Base-by-base conservation (phyloP, 306 rosid genomes). In the Prunus dulcis region DNA sequence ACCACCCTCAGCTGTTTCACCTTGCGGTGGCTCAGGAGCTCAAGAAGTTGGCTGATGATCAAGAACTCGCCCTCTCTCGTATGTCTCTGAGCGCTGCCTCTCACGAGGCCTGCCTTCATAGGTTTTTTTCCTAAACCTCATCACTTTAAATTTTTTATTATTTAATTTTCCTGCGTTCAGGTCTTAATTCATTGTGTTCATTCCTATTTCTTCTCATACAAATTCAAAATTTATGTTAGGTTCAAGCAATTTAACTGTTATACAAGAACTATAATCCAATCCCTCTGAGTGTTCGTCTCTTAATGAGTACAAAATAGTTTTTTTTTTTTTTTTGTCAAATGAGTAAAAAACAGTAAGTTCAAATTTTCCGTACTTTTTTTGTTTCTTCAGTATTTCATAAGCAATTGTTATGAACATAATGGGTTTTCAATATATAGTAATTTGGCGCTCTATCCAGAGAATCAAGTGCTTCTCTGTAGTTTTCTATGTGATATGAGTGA, bases 1-100 rank as follows among this genome's bases (percentile, higher is more conserved):
- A 96, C 63, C 96, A 92, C n/a, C 87, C 89, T 18, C 92, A 85
- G 78, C 67, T 96, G 80, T 96, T 96, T 64, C 92, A 89, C 61
- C 83, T 89, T 32, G 87, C 97, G 0, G 98, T 87, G 10, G 84
- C 80, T 13, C 91, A 96, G 51, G 93, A 92, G 78, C 82, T 96
- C 10, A 88, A 87, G 67, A 87, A 80, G 57, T 77, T 96, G 87
- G 85, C 89, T 5, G 87, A 89, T 79, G 92, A 90, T 38, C 93
- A 96, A 22, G 88, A 86, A 66, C 89, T 74, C 0, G 97, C 98
- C 0, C 65, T 73, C 55, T 53, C 84, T 76, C 98, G 97, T 28
- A 79, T 84, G 96, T 6, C 72, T 0, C 86, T 83, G 50, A 72
- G 70, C 74, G 76, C 86, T 46, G 67, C 23, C 30, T 87, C 98